These are phyloP conservation scores for Persicaria maculosa DNA, from an alignment of 148 eudicot genomes.

Conservation along the genomic window DNA sequence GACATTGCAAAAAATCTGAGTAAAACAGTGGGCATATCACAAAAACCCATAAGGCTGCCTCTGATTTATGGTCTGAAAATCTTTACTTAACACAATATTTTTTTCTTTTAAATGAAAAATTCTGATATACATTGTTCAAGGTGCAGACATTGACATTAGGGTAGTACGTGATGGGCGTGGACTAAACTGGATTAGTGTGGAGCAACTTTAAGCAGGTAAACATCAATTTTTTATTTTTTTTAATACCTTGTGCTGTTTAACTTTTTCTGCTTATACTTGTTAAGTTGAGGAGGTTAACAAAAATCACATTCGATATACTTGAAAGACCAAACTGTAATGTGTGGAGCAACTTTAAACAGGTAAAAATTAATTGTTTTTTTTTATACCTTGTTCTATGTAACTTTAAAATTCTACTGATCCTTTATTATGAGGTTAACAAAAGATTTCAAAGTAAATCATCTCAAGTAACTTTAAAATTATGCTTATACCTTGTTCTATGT, in stretches of 20 bases:
- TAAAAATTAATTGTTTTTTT: no score
- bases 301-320: neutral
- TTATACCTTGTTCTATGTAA: neutral
- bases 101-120: conserved; percentile 4
- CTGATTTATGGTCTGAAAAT: no score
- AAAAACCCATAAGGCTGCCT: no score
- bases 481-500: no score
- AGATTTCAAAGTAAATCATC: no score
- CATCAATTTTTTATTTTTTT: neutral
- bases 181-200: conserved; percentile 70
- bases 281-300: no score
- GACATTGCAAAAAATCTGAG: no score
- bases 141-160: conserved; percentile 99
- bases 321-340: conserved; percentile 65
- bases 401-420: neutral
- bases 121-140: conserved; percentile 59
- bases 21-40: no score
- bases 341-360: conserved; percentile 99
- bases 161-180: conserved; percentile 99
- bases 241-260: neutral
- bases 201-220: conserved; percentile 96
- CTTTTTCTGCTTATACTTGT: neutral
- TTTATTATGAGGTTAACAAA: neutral
- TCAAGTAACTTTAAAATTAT: no score
- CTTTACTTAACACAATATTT: no score